These are phyloP conservation scores for Aegilops umbellulata DNA, from an alignment of 176 grass and related monocot species.

Conservation along the genomic window DNA sequence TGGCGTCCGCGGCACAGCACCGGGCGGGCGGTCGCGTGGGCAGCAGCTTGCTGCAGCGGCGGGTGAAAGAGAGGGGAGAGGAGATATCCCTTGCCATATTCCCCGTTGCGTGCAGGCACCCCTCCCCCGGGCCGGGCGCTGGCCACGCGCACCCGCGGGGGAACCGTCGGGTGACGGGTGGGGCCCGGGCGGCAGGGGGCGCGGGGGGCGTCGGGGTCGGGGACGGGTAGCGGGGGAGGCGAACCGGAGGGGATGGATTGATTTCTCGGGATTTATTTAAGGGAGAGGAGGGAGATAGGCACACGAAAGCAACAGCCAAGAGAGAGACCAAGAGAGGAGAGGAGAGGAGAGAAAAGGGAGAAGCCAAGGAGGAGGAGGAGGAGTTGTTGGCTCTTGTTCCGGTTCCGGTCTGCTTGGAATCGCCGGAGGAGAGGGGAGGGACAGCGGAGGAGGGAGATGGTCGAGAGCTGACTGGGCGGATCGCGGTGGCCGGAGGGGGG, in stretches of 20 bases:
- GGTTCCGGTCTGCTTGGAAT: background rate
- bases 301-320: slow-evolving; percentile 89
- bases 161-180: background rate
- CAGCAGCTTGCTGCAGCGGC: slow-evolving; percentile 23
- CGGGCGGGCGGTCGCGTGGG: background rate
- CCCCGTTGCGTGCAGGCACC: slow-evolving; percentile 79
- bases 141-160: slow-evolving; percentile 40
- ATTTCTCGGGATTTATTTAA: slow-evolving; percentile 78
- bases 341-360: slow-evolving; percentile 31
- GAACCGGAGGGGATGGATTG: slow-evolving; percentile 7
- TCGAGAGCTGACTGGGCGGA: slow-evolving; percentile 34
- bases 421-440: background rate
- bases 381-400: slow-evolving; percentile 52
- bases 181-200: background rate
- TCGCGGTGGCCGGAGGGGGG: slow-evolving; percentile 22
- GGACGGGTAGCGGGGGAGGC: slow-evolving; percentile 23
- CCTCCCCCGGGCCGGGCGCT: background rate
- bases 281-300: slow-evolving; percentile 53
- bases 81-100: slow-evolving; percentile 46
- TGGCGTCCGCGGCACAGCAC: background rate
- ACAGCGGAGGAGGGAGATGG: background rate
- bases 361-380: slow-evolving; percentile 26
- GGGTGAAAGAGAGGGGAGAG: slow-evolving; percentile 17
- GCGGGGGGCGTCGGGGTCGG: background rate
- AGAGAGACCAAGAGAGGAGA: slow-evolving; percentile 23